These are phyloP conservation scores for Epichloe baconii DNA, from an alignment of 2,329 filamentous ascomycete species.

Conservation along the genomic window DNA sequence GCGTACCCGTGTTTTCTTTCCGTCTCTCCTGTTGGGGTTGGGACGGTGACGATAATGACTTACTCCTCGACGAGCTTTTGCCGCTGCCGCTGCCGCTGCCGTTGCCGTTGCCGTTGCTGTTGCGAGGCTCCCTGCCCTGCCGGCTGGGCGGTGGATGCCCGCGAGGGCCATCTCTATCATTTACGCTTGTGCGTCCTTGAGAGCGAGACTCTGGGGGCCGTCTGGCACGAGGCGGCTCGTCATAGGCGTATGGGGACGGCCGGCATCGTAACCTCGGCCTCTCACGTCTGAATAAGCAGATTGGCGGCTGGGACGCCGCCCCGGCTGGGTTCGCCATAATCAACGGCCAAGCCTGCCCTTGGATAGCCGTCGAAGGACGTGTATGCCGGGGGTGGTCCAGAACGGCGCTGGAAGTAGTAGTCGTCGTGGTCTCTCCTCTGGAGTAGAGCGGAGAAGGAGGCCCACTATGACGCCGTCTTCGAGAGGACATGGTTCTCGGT, in stretches of 20 bases:
- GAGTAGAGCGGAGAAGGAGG: not conserved
- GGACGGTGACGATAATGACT: not conserved
- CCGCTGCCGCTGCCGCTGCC: not conserved
- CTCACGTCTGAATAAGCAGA: not conserved
- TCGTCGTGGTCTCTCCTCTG: not conserved
- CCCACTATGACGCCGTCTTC: conserved; percentile 1
- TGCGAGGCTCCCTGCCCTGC: not conserved
- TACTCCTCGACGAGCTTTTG: not conserved
- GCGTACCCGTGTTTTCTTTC: not conserved
- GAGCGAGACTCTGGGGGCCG: not conserved
- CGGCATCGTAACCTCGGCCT: not conserved
- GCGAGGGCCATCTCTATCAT: not conserved
- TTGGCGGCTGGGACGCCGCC: not conserved
- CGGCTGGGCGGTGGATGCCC: not conserved
- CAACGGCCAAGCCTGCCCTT: not conserved
- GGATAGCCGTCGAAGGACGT: not conserved
- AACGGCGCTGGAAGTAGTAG: not conserved
- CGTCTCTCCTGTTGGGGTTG: not conserved
- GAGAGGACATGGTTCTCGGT: not conserved
- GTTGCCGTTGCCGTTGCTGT: not conserved
- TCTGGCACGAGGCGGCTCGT: not conserved
- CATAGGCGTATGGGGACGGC: not conserved
- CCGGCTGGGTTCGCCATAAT: not conserved
- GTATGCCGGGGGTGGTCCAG: not conserved
- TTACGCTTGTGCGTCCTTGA: not conserved